Base-by-base conservation (phyloP, 176 grass and related monocot genomes). In the Oryza punctata region DNA sequence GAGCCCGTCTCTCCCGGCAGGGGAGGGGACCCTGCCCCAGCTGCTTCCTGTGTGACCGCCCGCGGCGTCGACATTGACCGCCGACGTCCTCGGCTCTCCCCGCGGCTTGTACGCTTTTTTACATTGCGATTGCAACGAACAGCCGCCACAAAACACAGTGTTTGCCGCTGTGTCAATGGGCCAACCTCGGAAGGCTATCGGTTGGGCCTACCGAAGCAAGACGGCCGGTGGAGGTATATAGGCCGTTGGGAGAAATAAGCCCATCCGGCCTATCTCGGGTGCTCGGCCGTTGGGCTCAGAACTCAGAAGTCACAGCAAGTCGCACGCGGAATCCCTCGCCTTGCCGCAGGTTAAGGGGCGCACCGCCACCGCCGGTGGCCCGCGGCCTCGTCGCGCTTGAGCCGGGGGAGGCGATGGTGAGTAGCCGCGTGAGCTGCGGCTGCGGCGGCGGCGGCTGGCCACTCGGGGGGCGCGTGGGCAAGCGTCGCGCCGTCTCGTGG, bases 401-500 rank as follows among this genome's bases (percentile, higher is more conserved):
- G 52, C 10, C 52, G 38, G 12, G 61, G 32, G 32, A 21, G 50
- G 50, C 1, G 50, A 21, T 57, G 76, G 68, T 5, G 47, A 49
- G 18, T 54, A 28, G 13, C 38, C 63, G 1, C 49, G 71, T 18
- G 65, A 45, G 25, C 30, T 45, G 2, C 65, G 83, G 82, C 65
- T 6, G 35, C 32, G 24, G 77, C 26, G 63, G 76, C 21, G 14
- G 19, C 35, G 25, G 19, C 72, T 12, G 70, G 67, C 37, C 49
- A 25, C 8, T 61, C 49, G 21, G 27, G 35, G 16, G 38, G 30
- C 21, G 66, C 77, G n/a, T 67, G 49, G 73, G 57, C 76, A 75
- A 70, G 79, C 75, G 65, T 63, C 73, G 65, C 65, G 79, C 68
- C 67, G 77, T 59, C 69, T 80, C 26, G 45, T 14, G 18, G 78